Evolutionary conservation across 139 green algal genomes (phyloP).

Genomic region (Chlamydomonas asymmetrica): DNA sequence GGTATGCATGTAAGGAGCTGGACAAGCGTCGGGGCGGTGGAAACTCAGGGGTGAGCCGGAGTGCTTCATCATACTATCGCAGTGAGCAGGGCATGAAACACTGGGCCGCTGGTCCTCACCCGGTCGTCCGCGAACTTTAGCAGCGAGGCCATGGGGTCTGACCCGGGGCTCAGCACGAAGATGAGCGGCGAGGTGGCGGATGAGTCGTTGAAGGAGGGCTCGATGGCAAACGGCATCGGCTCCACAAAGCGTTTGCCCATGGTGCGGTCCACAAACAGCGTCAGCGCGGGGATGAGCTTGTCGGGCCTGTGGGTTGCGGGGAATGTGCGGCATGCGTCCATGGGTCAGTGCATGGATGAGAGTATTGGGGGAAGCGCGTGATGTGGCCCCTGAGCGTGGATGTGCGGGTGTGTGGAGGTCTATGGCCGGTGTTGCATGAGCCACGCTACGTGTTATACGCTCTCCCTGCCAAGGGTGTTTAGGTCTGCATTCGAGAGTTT

Average conservation of each 20-base stretch:
- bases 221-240: conserved; percentile 76
- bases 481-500: too few species aligned
- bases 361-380: too few species aligned
- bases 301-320: conserved; percentile 10
- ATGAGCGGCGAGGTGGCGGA: conserved; percentile 65
- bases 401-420: too few species aligned
- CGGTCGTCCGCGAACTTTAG: conserved; percentile 79
- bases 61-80: neutral
- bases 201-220: conserved; percentile 74
- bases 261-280: conserved; percentile 53
- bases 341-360: too few species aligned
- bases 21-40: too few species aligned
- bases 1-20: too few species aligned
- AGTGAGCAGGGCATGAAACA: neutral
- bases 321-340: too few species aligned
- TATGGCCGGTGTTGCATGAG: too few species aligned
- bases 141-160: conserved; percentile 78
- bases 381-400: too few species aligned
- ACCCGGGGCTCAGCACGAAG: conserved; percentile 76
- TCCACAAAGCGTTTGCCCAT: conserved; percentile 76
- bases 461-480: too few species aligned
- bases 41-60: too few species aligned
- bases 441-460: too few species aligned
- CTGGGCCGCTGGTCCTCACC: conserved; percentile 1
- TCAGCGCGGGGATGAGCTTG: conserved; percentile 55